Evolutionary conservation across 192 early-diverging fungal species (phyloP).

Genomic region (Linnemannia schmuckeri): DNA sequence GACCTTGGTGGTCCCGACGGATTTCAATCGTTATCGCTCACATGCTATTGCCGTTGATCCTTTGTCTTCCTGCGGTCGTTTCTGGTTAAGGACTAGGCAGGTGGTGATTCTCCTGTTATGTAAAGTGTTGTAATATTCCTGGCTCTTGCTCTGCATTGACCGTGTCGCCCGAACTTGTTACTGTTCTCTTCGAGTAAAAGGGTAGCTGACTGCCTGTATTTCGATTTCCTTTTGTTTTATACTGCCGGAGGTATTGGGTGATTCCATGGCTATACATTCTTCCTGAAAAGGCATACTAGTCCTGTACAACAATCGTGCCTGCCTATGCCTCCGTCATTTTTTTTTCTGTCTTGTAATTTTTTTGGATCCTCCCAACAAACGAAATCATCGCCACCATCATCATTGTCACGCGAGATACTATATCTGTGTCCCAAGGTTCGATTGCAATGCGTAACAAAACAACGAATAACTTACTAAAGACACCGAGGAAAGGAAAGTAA

Average conservation of each 20-base stretch:
- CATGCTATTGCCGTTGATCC: background rate
- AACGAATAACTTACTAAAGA: slow-evolving; percentile 73
- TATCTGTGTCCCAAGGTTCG: background rate
- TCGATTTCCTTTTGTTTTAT: background rate
- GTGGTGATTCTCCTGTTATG: too few species aligned
- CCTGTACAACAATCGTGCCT: background rate
- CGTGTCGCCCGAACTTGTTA: background rate
- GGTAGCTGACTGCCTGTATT: background rate
- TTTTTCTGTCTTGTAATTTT: background rate
- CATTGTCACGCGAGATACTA: background rate
- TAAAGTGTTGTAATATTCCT: background rate
- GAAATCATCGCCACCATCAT: background rate
- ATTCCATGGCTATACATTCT: background rate
- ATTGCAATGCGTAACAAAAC: background rate
- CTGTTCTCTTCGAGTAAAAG: background rate
- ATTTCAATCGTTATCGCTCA: background rate
- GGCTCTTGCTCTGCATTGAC: background rate
- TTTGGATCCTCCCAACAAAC: background rate
- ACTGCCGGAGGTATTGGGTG: slow-evolving; percentile 15
- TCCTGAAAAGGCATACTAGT: background rate
- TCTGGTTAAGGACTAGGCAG: background rate
- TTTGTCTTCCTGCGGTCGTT: background rate
- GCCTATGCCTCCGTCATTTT: background rate
- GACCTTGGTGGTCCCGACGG: background rate
- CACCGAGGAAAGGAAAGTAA: slow-evolving; percentile 80